Conservation (phyloP, 371 early-diverging fungal genomes). For the Circinella umbellata region DNA sequence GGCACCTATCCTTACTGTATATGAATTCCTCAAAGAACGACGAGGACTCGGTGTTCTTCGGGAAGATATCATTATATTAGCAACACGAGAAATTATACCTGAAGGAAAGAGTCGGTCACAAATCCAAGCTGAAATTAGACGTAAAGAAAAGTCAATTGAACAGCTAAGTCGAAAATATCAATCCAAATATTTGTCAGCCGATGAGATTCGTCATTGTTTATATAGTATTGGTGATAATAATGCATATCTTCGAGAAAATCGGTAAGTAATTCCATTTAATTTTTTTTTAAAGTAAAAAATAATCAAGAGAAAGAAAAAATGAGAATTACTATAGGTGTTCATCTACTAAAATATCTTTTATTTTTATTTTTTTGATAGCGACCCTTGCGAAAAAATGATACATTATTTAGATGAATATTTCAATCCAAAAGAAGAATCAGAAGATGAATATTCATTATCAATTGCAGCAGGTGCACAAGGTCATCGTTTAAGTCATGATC, state of each 20-base stretch:
- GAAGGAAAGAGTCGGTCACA: constrained; percentile 77
- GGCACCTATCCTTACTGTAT: constrained; percentile 87
- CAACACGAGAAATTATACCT: constrained; percentile 90
- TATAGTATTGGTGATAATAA: constrained; percentile 97
- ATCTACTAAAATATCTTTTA: background rate
- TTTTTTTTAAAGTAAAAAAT: no score
- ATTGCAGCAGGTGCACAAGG: constrained; percentile 85
- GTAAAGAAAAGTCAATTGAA: constrained; percentile 93
- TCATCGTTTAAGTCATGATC: constrained; percentile 91
- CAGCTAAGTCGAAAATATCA: constrained; percentile 80
- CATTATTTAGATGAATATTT: constrained; percentile 73
- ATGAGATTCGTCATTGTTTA: constrained; percentile 86
- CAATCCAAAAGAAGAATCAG: constrained; percentile 55
- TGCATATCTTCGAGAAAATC: constrained; percentile 86
- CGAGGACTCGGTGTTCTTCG: constrained; percentile 72
- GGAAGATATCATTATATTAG: constrained; percentile 79
- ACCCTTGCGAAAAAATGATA: constrained; percentile 95
- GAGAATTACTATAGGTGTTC: background rate
- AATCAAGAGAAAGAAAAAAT: no score
- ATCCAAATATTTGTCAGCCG: constrained; percentile 54
- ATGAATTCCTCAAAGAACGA: constrained; percentile 71
- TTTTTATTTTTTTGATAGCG: constrained; percentile 51
- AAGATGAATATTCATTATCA: constrained; percentile 73
- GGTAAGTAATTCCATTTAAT: no score
- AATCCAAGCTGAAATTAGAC: constrained; percentile 86